Base-by-base conservation (phyloP, 805 yeast genomes). In the Starmerella apicola region DNA sequence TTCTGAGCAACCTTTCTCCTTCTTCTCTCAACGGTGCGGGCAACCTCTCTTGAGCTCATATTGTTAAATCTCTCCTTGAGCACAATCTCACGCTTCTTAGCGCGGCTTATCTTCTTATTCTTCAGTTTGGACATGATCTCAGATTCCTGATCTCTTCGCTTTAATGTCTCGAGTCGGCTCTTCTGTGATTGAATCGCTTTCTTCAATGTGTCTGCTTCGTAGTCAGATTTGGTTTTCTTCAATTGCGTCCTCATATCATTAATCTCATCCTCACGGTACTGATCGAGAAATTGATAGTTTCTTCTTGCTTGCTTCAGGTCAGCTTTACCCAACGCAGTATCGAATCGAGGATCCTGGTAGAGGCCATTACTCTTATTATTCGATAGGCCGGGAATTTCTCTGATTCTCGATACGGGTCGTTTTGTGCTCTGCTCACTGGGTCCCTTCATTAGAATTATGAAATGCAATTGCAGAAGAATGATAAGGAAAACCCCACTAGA, bases 321-420 rank as follows among this genome's bases (percentile, higher is more conserved):
- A 1, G 91, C 82, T 51, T 75, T 79, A 42, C 97, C 97, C 47
- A 75, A 74, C 0, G 95, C 85, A 3, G 88, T 71, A 59, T 91
- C 95, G 57, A 91, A 91, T 50, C 98, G 68, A 25, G 93, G 78
- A 62, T 91, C 98, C 36, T 73, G 70, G 56, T 80, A 78, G 22
- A 78, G 60, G 13, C 64, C 65, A 13, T 58, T 24, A 51, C 37
- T 58, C 51, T 41, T 61, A 56, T 48, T 58, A 23, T 46, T 45
- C 12, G 31, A 15, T 19, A 58, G 58, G 4, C 62, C 64, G 2
- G 66, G 88, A 10, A 86, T 76, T 32, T 77, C 75, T 48, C 97
- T 68, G 27, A 83, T 65, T 47, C 67, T 66, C 0, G 83, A 64
- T 0, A 80, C 93, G 15, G 77, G 79, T 48, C 63, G 70, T 58